Conservation (phyloP, 2,329 filamentous ascomycete species). For the Monilinia polystroma region DNA sequence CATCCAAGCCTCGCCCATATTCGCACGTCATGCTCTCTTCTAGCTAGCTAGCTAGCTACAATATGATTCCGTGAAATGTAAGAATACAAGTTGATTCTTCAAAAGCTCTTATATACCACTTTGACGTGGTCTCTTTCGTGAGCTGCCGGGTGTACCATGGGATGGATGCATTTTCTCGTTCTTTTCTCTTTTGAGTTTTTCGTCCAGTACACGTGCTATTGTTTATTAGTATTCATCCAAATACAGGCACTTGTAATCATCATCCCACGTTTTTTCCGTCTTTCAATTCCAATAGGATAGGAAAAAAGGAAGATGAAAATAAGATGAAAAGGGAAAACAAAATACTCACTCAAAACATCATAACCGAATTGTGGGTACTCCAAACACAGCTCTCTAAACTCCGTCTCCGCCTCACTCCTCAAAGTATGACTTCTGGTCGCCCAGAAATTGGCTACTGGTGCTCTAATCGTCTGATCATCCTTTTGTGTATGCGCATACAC, state of each 20-base stretch:
- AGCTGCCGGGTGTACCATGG: slow-evolving; percentile 44
- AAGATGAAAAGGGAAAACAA: not conserved
- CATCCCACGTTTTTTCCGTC: not conserved
- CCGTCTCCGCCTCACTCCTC: slow-evolving; percentile 79
- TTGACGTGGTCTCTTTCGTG: slow-evolving; percentile 54
- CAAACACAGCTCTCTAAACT: slow-evolving; percentile 82
- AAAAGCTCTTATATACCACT: slow-evolving; percentile 25
- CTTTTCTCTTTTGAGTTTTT: slow-evolving; percentile 64
- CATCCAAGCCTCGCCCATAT: not conserved
- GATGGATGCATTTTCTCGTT: slow-evolving; percentile 55
- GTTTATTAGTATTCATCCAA: slow-evolving; percentile 25
- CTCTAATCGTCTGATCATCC: slow-evolving; percentile 72
- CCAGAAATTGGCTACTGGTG: slow-evolving; percentile 88
- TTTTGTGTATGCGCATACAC: slow-evolving; percentile 74
- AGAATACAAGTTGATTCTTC: not conserved
- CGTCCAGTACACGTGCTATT: slow-evolving; percentile 61
- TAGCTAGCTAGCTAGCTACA: not conserved
- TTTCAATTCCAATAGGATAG: too few species aligned
- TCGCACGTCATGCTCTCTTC: not conserved
- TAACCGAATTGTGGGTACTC: slow-evolving; percentile 91
- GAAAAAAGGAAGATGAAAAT: not conserved
- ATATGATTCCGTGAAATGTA: not conserved
- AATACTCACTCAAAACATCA: slow-evolving; percentile 74
- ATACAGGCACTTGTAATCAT: not conserved
- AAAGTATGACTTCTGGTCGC: slow-evolving; percentile 76